These are phyloP conservation scores for Acanthamoeba quina DNA, from an alignment of 208 protist genomes.

Conservation along the genomic window DNA sequence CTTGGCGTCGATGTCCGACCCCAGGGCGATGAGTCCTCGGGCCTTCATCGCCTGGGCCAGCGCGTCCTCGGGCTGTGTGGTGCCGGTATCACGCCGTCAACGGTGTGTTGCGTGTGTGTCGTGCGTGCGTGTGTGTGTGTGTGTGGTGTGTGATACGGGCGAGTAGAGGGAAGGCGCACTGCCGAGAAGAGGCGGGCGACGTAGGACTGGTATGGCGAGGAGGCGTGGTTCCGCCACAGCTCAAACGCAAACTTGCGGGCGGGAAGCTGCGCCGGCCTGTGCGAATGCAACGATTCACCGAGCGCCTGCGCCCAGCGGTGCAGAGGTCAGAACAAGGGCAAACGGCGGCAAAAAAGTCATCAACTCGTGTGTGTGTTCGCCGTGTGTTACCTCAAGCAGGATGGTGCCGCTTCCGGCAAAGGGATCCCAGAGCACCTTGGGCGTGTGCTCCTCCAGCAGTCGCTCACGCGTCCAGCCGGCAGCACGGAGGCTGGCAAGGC, in stretches of 20 bases:
- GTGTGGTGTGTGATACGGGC: not conserved
- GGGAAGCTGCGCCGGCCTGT: not conserved
- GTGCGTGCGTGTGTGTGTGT: too few species aligned
- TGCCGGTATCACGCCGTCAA: not conserved
- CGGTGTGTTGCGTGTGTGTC: too few species aligned
- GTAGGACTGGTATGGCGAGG: not conserved
- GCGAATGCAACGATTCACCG: not conserved
- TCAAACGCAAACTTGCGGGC: constrained; percentile 37
- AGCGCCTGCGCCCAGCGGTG: not conserved
- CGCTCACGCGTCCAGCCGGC: constrained; percentile 13
- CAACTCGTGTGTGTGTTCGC: not conserved
- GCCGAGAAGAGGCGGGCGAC: not conserved
- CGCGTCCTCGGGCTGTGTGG: not conserved
- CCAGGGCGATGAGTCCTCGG: not conserved
- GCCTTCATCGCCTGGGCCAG: not conserved
- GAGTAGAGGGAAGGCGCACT: not conserved
- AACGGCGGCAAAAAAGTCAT: not conserved
- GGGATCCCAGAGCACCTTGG: constrained; percentile 22
- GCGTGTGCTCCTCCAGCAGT: not conserved
- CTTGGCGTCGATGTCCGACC: constrained; percentile 50
- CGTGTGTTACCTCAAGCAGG: not conserved
- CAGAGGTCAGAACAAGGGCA: not conserved
- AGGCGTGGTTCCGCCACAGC: not conserved
- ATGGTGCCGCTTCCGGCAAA: constrained; percentile 34
- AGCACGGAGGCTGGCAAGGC: not conserved